phyloP scores from a whole-genome alignment of 129 eudicot genomes.

The Artemisia argyi region DNA sequence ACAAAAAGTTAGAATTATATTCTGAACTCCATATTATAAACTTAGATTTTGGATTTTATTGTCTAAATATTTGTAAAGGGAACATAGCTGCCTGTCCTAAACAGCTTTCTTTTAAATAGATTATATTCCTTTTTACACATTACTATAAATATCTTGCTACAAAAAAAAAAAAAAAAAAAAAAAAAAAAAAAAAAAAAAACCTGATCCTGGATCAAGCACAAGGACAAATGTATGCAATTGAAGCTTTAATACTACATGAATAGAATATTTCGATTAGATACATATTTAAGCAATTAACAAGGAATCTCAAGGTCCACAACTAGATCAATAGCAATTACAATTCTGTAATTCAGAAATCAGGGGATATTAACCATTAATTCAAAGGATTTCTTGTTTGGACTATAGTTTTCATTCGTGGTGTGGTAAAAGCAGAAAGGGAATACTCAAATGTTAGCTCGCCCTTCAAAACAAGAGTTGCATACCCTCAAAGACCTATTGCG shows the following conservation, averaged over 20 bases:
- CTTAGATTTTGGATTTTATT: conserved; percentile 4
- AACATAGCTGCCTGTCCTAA: neutral
- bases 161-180: neutral
- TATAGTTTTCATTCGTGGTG: no score
- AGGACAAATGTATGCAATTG: conserved; percentile 8
- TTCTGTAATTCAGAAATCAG: no score
- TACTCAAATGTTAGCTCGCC: no score
- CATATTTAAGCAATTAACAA: no score
- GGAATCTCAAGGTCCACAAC: neutral
- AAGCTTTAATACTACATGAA: conserved; percentile 18
- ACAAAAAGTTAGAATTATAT: neutral
- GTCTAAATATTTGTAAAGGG: neutral
- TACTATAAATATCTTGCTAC: neutral
- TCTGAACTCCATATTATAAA: neutral
- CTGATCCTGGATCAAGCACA: neutral
- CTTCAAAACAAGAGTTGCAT: no score
- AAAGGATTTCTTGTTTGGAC: no score
- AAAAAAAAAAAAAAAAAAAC: neutral
- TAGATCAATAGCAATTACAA: neutral
- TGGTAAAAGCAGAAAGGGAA: no score
- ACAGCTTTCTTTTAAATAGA: neutral
- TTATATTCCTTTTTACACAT: conserved; percentile 3
- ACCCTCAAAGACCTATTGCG: no score
- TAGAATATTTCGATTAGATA: neutral
- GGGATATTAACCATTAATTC: no score